Conservation (phyloP, 2,329 filamentous ascomycete genomes). For the Trichoderma gracile region DNA sequence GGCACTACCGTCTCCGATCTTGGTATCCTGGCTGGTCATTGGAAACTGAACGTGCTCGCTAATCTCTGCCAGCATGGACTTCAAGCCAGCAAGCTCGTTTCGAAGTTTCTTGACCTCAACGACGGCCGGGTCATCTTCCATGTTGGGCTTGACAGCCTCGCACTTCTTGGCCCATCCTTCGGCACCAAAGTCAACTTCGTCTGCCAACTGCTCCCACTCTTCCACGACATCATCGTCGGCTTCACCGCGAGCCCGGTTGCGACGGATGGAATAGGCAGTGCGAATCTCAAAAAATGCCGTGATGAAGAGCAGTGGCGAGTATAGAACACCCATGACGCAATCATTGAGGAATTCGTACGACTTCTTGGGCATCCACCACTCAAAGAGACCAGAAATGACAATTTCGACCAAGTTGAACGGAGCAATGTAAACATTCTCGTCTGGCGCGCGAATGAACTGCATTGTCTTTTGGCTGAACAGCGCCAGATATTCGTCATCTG, state of each 20-base stretch:
- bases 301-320: constrained; percentile 78
- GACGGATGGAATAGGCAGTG: constrained; percentile 64
- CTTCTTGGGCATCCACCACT: constrained; percentile 88
- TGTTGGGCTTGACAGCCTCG: constrained; percentile 71
- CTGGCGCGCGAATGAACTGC: constrained; percentile 93
- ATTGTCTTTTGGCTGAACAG: constrained; percentile 93
- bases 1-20: constrained; percentile 15
- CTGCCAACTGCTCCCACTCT: constrained; percentile 86
- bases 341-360: constrained; percentile 84
- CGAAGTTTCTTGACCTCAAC: constrained; percentile 64
- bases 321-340: constrained; percentile 80
- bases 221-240: constrained; percentile 85
- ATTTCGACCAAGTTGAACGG: constrained; percentile 95
- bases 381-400: constrained; percentile 73
- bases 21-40: constrained; percentile 22
- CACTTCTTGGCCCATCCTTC: constrained; percentile 87
- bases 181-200: constrained; percentile 73
- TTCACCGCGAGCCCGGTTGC: constrained; percentile 77
- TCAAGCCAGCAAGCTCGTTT: constrained; percentile 59
- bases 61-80: constrained; percentile 46
- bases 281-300: constrained; percentile 72
- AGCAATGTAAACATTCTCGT: constrained; percentile 97
- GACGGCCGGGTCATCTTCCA: constrained; percentile 76
- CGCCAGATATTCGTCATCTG: constrained; percentile 92
- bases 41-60: constrained; percentile 31